Conservation (phyloP, 306 rosid genomes). For the Prunus salicina region DNA sequence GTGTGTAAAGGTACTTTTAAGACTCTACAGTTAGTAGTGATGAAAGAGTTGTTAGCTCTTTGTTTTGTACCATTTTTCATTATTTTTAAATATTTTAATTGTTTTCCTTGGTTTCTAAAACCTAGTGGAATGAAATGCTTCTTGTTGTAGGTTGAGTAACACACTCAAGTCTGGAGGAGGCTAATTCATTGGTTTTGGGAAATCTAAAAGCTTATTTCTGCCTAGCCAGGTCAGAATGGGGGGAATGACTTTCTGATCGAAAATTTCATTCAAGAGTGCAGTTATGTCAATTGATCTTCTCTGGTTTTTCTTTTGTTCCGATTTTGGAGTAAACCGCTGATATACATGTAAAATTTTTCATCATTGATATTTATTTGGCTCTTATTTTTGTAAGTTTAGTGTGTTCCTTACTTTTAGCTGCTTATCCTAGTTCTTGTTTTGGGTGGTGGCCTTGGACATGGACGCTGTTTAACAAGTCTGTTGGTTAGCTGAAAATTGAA, state of each 20-base stretch:
- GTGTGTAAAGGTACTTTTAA: neutral
- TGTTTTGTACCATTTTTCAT: no score
- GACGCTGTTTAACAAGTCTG: neutral
- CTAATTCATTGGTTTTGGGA: conserved; percentile 34
- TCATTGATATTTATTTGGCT: conserved; percentile 15
- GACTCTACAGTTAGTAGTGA: neutral
- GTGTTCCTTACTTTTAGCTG: neutral
- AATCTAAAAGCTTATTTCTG: conserved; percentile 28
- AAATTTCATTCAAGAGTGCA: conserved; percentile 25
- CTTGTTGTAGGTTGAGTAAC: conserved; percentile 82
- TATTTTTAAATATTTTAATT: no score
- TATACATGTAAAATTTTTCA: conserved; percentile 34
- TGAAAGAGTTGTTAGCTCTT: neutral
- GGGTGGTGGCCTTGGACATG: no score
- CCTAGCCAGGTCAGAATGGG: conserved; percentile 28
- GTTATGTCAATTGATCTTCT: conserved; percentile 25
- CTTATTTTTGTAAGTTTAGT: neutral
- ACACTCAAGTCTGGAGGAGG: conserved; percentile 92
- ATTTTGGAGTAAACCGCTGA: conserved; percentile 25
- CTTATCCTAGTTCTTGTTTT: neutral
- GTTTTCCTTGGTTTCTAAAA: neutral
- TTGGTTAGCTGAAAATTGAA: no score
- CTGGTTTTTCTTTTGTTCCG: conserved; percentile 25
- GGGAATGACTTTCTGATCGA: conserved; percentile 30
- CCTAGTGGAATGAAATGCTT: conserved; percentile 24